A percentile compares a stretch with the other conserved stretches of the same genome.
Conservation (phyloP, 495 filamentous ascomycete genomes). For the Xylaria longipes region DNA sequence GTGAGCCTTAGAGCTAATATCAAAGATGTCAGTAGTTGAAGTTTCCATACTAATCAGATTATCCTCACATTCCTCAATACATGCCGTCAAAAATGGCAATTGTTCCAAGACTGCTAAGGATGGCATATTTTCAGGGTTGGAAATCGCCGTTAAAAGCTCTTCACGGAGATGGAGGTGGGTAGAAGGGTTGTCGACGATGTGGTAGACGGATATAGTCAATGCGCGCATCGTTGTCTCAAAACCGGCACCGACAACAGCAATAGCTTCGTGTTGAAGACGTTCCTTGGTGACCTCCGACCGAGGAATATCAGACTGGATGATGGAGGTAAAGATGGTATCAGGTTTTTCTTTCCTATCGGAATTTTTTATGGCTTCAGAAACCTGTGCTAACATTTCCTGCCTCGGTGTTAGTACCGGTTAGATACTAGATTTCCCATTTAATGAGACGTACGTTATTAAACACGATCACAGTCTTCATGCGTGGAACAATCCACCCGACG, state of each 20-base stretch:
- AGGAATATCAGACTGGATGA: not conserved
- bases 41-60: not conserved
- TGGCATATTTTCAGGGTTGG: not conserved
- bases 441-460: not conserved
- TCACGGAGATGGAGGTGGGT: not conserved
- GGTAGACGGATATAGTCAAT: not conserved
- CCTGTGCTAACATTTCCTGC: conserved; percentile 1
- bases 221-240: not conserved
- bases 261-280: conserved; percentile 9
- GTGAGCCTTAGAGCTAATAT: not conserved
- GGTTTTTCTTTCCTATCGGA: not conserved
- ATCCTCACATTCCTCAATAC: conserved; percentile 3
- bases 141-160: conserved; percentile 7
- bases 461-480: not conserved
- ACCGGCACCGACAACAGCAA: not conserved
- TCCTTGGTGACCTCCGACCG: not conserved
- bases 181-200: not conserved
- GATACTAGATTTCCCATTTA: too few relatives aligned
- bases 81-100: not conserved
- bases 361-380: not conserved
- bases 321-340: not conserved
- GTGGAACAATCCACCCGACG: not conserved
- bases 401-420: not conserved
- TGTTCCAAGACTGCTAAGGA: not conserved
- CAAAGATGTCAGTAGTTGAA: conserved; percentile 2